Evolutionary conservation across 768 basidiomycete species (phyloP), one percentile per base, ranked within the genome.

Genomic region (Lactarius hengduanensis): DNA sequence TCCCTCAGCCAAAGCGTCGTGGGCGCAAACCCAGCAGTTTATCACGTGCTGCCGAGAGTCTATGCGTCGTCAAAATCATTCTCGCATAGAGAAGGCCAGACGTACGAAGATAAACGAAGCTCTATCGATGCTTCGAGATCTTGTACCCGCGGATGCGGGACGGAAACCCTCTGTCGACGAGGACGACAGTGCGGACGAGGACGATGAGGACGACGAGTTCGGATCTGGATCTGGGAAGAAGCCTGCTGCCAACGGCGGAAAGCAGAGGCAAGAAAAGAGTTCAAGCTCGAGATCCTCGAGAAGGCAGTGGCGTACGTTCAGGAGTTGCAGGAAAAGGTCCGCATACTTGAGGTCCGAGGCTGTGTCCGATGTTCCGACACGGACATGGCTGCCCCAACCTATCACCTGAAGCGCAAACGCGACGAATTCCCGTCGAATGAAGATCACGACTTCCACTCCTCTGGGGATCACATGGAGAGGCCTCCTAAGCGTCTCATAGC

Each of bases 71-170:
- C 85, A 93, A 41, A 97, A 97, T 77, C 96, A 98, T 73, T 92
- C 90, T 6, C 86, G 95, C 68, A 98, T 98, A 74, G 96, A 98
- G 78, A 92, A 96, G 74, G 87, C 95, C 0, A 80, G 96, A 36
- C 82, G 96, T 66, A 96, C 96, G 13, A 97, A 97, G 83, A 98
- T 98, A 70, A 98, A 98, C 74, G 89, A 93, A 60, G 93, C 95
- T 0, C 82, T 98, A 6, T 82, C 88, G 2, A 85, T 88, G 2
- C 78, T 98, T 55, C 85, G 88, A 68, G 80, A 82, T 69, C 86
- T 97, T 71, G 92, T 96, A 1, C 93, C 94, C 0, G 53, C 57
- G 13, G 65, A 64, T 16, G 41, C 47, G 79, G 9, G 81, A 83
- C 61, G 54, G 83, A 82, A 69, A 80, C 16, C 41, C 3, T 0